Evolutionary conservation across 306 rosid species (phyloP).

Genomic region (Cicer judaicum): DNA sequence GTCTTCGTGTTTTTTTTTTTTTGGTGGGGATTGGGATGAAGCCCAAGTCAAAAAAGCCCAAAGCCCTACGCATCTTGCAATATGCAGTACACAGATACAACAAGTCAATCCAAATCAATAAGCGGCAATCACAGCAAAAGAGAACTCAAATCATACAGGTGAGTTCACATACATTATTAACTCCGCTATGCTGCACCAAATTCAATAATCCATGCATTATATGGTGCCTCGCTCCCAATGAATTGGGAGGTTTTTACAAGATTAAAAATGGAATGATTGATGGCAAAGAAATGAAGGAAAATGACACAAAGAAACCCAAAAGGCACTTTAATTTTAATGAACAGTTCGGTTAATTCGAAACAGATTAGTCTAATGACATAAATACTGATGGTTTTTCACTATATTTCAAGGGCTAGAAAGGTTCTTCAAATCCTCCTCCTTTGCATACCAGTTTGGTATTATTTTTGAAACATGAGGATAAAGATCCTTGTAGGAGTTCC

Average conservation of each 20-base stretch:
- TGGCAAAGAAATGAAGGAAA: constrained; percentile 25
- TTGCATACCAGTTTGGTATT: constrained; percentile 92
- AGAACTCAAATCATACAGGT: neutral
- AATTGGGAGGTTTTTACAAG: constrained; percentile 21
- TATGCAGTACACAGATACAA: neutral
- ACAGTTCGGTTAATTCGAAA: constrained; percentile 45
- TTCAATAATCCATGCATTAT: neutral
- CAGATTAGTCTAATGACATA: constrained; percentile 40
- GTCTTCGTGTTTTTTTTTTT: no score
- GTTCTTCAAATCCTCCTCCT: constrained; percentile 86
- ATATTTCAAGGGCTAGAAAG: constrained; percentile 82
- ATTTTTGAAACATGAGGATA: constrained; percentile 90
- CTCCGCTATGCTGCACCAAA: constrained; percentile 6
- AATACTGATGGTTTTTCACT: constrained; percentile 35
- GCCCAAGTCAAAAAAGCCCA: no score
- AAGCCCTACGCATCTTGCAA: neutral
- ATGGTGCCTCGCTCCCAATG: constrained; percentile 33
- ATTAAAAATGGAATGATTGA: neutral
- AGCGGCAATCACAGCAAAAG: neutral
- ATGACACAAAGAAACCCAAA: neutral
- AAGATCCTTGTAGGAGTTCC: constrained; percentile 91
- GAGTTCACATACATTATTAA: constrained; percentile 6
- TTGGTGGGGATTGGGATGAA: no score
- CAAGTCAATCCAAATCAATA: constrained; percentile 1
- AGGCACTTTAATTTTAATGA: constrained; percentile 33